phyloP scores from a whole-genome alignment of 306 rosid species.

The Rosa chinensis region DNA sequence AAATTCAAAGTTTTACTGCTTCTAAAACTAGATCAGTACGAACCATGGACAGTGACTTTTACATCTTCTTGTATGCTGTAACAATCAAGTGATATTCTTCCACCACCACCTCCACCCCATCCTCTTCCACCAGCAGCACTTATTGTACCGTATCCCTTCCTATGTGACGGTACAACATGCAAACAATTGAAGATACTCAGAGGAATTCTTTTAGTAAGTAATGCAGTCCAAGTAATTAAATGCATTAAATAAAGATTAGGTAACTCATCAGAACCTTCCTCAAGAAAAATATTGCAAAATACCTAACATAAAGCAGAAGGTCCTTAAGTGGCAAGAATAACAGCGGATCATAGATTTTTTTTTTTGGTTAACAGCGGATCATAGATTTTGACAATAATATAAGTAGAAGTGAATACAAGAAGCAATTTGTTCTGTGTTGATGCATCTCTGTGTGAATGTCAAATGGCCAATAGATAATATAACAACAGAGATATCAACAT shows the following conservation, averaged over 20 bases:
- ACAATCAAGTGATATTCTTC: conserved; percentile 94
- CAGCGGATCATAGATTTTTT: background rate
- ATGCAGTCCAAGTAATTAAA: conserved; percentile 1
- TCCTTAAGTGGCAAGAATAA: background rate
- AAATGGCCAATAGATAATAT: background rate
- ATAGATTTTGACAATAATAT: background rate
- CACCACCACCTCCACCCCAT: conserved; percentile 99
- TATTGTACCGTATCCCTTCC: conserved; percentile 90
- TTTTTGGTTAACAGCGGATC: background rate
- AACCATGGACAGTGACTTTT: conserved; percentile 81
- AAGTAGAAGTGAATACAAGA: background rate
- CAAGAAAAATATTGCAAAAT: no score
- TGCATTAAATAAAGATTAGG: background rate
- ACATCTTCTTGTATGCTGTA: conserved; percentile 97
- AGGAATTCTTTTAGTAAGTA: background rate
- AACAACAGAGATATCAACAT: background rate
- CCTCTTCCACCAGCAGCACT: conserved; percentile 98
- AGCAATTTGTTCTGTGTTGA: background rate
- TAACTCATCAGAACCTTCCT: no score
- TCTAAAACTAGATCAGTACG: conserved; percentile 33
- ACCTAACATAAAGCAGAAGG: background rate
- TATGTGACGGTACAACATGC: conserved; percentile 37
- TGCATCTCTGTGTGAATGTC: background rate
- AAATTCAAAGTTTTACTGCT: conserved; percentile 11
- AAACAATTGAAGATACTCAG: conserved; percentile 15